Percentiles rank a stretch among this genome's conserved stretches.
phyloP scores from a whole-genome alignment of 192 early-diverging fungal species.

The Coemansia biformis region DNA sequence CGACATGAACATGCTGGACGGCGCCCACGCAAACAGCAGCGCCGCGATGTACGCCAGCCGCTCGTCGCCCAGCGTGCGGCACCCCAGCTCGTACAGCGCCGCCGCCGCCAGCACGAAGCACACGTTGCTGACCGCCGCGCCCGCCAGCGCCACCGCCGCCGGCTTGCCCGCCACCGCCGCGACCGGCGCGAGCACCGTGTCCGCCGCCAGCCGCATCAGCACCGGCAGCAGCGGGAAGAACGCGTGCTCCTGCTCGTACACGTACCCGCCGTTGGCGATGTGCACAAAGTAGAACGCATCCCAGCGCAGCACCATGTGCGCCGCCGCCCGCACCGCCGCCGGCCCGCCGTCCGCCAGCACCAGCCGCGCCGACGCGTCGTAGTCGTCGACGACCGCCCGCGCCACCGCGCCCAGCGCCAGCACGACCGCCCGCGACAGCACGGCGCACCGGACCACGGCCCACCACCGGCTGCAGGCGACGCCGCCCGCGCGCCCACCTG shows the following conservation, averaged over 20 bases:
- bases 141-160: constrained; percentile 54
- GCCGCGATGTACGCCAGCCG: constrained; percentile 60
- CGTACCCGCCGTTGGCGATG: constrained; percentile 71
- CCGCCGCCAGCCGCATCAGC: constrained; percentile 53
- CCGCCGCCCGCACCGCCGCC: constrained; percentile 1
- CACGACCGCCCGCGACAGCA: constrained; percentile 46
- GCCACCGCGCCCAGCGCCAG: constrained; percentile 49
- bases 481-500: no score
- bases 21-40: constrained; percentile 68
- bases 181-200: constrained; percentile 56
- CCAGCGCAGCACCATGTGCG: constrained; percentile 71
- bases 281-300: constrained; percentile 84
- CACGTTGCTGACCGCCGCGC: constrained; percentile 68
- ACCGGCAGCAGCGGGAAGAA: constrained; percentile 80
- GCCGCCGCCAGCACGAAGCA: constrained; percentile 70
- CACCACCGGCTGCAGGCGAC: constrained; percentile 13
- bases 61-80: constrained; percentile 40
- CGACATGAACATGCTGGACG: constrained; percentile 82
- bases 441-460: constrained; percentile 45
- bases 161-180: constrained; percentile 27
- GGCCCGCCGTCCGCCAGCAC: constrained; percentile 1
- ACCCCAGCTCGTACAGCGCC: constrained; percentile 64
- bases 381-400: constrained; percentile 52
- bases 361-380: constrained; percentile 55
- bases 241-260: constrained; percentile 83